These are phyloP conservation scores for Suillus discolor DNA, from an alignment of 768 basidiomycete species.

Conservation along the genomic window DNA sequence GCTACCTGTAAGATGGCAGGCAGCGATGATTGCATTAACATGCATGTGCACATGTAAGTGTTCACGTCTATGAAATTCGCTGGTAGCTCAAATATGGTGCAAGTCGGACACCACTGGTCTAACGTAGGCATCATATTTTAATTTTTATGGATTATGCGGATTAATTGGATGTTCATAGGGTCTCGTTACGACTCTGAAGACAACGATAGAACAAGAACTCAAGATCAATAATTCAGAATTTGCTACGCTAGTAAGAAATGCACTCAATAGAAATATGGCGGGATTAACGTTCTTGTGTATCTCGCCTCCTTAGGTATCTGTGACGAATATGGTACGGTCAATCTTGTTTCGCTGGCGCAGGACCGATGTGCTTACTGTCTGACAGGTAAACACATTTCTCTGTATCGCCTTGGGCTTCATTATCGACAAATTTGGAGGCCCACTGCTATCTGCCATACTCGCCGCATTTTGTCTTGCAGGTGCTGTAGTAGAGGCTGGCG, in stretches of 20 bases:
- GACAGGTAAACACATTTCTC: slow-evolving; percentile 44
- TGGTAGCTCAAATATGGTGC: not conserved
- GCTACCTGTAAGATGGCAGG: slow-evolving; percentile 39
- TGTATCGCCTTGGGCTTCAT: slow-evolving; percentile 41
- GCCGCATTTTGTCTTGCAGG: slow-evolving; percentile 40
- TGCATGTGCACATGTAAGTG: slow-evolving; percentile 44
- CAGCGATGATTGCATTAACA: slow-evolving; percentile 38
- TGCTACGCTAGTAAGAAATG: slow-evolving; percentile 38
- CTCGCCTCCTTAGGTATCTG: slow-evolving; percentile 29
- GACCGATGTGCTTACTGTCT: not conserved
- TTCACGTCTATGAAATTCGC: slow-evolving; percentile 3
- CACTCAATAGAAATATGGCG: not conserved
- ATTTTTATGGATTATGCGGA: not conserved
- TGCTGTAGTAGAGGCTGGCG: slow-evolving; percentile 39
- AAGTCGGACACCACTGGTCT: slow-evolving; percentile 47
- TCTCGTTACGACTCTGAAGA: slow-evolving; percentile 43
- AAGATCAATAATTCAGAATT: slow-evolving; percentile 48
- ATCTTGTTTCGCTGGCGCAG: not conserved
- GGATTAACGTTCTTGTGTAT: not conserved
- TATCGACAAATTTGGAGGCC: slow-evolving; percentile 45
- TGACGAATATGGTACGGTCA: slow-evolving; percentile 37
- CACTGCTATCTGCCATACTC: slow-evolving; percentile 39
- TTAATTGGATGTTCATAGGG: slow-evolving; percentile 25
- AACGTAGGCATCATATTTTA: slow-evolving; percentile 31
- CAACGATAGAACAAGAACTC: slow-evolving; percentile 43